These are phyloP conservation scores for Termitomyces sp. DNA, from an alignment of 768 basidiomycete genomes.

Conservation along the genomic window DNA sequence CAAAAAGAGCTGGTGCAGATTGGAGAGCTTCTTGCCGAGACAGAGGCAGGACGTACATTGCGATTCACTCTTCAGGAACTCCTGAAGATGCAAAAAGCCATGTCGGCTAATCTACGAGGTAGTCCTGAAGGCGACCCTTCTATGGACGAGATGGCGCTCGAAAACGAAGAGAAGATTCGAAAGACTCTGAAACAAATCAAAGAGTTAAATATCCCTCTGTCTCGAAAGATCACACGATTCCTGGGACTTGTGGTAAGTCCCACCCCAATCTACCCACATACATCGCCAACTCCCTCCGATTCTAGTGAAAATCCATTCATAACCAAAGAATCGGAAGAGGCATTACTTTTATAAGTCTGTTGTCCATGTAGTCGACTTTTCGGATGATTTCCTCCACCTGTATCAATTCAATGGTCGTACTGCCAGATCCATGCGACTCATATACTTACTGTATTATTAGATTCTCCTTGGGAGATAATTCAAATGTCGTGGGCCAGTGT, in stretches of 20 bases:
- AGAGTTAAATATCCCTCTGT: constrained; percentile 13
- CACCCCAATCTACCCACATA: background rate
- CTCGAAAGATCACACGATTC: constrained; percentile 12
- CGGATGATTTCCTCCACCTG: background rate
- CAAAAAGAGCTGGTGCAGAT: constrained; percentile 14
- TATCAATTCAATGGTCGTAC: too few relatives aligned
- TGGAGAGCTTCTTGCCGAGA: constrained; percentile 12
- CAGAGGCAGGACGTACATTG: constrained; percentile 12
- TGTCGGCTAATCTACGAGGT: background rate
- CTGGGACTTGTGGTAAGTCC: constrained; percentile 6
- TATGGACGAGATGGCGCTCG: background rate
- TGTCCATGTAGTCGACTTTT: background rate
- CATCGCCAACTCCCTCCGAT: background rate
- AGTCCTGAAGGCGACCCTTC: background rate
- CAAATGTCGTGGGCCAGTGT: too few relatives aligned
- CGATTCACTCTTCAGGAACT: constrained; percentile 14
- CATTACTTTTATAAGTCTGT: background rate
- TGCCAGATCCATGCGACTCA: too few relatives aligned
- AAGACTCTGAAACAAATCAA: constrained; percentile 14
- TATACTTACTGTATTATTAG: too few relatives aligned
- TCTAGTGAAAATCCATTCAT: background rate
- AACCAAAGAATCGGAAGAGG: background rate
- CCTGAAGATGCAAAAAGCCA: constrained; percentile 10
- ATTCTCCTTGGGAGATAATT: too few relatives aligned
- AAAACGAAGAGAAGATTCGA: constrained; percentile 13